Conservation (phyloP, 257 asterid species). For the Penstemon newberryi region DNA sequence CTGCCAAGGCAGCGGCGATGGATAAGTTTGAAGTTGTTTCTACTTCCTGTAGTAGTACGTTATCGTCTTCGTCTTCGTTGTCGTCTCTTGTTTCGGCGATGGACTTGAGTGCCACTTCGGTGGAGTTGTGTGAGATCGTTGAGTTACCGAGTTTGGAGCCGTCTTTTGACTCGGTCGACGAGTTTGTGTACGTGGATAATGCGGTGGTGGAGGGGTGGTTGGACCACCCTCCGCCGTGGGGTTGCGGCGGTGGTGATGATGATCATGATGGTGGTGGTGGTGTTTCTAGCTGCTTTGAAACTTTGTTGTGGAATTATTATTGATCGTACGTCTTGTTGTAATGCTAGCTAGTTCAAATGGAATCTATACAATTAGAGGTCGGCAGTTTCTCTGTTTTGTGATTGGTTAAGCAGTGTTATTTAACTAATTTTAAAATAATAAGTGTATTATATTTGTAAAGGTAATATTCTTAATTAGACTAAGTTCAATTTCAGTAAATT, state of each 20-base stretch:
- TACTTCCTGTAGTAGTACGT: constrained; percentile 16
- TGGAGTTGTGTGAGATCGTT: constrained; percentile 65
- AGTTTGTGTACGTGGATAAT: constrained; percentile 48
- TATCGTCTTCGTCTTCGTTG: constrained; percentile 35
- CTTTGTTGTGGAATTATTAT: constrained; percentile 60
- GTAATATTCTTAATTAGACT: not conserved
- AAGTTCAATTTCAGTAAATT: too few species aligned
- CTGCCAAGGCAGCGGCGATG: constrained; percentile 89
- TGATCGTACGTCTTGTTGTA: too few species aligned
- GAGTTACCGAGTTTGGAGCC: constrained; percentile 71
- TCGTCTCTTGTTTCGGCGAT: constrained; percentile 42
- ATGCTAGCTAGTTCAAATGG: too few species aligned
- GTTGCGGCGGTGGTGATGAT: constrained; percentile 29
- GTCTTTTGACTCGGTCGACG: constrained; percentile 38
- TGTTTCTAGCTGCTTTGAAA: constrained; percentile 38
- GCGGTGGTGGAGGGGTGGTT: constrained; percentile 52
- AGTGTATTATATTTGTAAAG: not conserved
- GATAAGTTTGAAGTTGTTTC: constrained; percentile 35
- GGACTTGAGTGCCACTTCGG: constrained; percentile 44
- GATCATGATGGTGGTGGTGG: constrained; percentile 34
- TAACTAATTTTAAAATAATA: not conserved
- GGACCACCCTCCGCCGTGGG: constrained; percentile 51
- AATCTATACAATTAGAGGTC: too few species aligned
- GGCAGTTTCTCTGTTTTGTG: too few species aligned
- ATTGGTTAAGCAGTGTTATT: too few species aligned